Conservation (phyloP, 78 protist genomes). For the Guillardia theta region DNA sequence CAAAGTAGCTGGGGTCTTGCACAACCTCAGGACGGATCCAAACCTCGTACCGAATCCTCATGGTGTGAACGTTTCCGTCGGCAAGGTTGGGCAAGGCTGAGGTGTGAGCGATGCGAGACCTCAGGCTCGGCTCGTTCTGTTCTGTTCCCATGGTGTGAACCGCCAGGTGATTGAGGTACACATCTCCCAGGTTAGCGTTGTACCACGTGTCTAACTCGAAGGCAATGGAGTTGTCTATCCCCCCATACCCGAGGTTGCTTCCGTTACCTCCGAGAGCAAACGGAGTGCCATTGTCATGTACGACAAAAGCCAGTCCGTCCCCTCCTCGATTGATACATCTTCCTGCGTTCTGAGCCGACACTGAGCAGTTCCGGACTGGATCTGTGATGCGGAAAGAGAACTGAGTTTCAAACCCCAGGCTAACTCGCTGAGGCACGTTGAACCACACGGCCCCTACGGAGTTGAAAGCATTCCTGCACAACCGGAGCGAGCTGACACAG, state of each 20-base stretch:
- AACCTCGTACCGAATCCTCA: not conserved
- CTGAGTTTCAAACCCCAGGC: not conserved
- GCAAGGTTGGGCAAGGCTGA: not conserved
- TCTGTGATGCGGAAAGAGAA: not conserved
- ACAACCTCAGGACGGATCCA: not conserved
- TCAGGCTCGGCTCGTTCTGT: not conserved
- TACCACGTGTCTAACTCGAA: not conserved
- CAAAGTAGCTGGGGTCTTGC: not conserved
- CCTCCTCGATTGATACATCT: not conserved
- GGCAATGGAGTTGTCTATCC: not conserved
- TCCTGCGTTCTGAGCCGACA: not conserved
- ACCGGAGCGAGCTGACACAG: not conserved
- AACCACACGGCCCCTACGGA: not conserved
- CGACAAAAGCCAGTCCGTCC: not conserved
- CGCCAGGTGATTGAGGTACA: not conserved
- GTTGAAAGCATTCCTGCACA: not conserved
- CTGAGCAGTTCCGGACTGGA: not conserved
- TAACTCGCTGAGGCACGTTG: not conserved
- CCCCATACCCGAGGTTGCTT: not conserved
- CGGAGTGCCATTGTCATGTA: not conserved
- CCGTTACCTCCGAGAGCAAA: not conserved
- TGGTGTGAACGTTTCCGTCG: not conserved
- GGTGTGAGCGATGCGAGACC: not conserved
- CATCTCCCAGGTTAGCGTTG: not conserved
- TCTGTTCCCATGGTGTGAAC: not conserved